Conservation (phyloP, 208 protist species). For the Trypanosoma platydactyli region DNA sequence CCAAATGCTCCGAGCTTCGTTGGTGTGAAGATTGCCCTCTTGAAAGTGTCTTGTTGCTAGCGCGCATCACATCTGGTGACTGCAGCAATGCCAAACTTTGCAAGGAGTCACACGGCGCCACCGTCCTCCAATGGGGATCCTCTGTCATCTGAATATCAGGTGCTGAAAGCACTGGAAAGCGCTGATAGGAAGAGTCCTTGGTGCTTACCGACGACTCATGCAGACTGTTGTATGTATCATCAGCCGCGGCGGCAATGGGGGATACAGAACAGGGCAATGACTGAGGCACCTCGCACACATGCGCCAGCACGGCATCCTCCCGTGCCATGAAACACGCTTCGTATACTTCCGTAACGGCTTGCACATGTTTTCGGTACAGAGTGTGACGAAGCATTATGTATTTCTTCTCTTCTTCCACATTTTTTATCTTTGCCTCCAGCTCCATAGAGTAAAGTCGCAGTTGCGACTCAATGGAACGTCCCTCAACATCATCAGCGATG, state of each 20-base stretch:
- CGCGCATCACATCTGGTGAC: no score
- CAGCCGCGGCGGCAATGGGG: no score
- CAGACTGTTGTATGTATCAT: background rate
- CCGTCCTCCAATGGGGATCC: no score
- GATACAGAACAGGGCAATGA: background rate
- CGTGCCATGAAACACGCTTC: conserved; percentile 46
- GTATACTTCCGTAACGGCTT: conserved; percentile 39
- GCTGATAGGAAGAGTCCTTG: no score
- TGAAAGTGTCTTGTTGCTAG: no score
- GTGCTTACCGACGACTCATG: background rate
- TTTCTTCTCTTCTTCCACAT: conserved; percentile 52
- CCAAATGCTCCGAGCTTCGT: no score
- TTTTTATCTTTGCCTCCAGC: conserved; percentile 47
- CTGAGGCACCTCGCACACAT: conserved; percentile 38
- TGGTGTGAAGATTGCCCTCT: no score
- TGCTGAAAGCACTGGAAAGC: no score
- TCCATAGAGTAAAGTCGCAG: conserved; percentile 71
- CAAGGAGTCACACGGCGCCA: no score
- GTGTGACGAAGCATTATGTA: conserved; percentile 76
- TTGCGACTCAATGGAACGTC: conserved; percentile 62
- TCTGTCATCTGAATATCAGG: no score
- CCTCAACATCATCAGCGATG: conserved; percentile 76
- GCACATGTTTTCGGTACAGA: conserved; percentile 71
- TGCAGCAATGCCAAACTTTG: no score
- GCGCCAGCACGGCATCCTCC: conserved; percentile 56